phyloP scores from a whole-genome alignment of 2,329 filamentous ascomycete genomes.

The Aspergillus proliferans region DNA sequence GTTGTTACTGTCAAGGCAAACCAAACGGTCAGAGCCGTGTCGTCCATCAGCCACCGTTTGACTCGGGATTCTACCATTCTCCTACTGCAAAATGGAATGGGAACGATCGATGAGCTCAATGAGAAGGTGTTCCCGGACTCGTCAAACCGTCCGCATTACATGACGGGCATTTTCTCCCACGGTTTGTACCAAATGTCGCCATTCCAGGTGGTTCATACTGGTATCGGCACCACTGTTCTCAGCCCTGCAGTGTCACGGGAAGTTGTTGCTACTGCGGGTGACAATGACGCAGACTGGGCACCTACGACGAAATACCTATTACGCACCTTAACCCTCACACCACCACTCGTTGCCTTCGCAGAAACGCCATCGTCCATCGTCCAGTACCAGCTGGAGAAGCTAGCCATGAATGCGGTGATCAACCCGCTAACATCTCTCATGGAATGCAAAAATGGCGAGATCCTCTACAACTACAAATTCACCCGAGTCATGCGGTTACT shows the following conservation, averaged over 20 bases:
- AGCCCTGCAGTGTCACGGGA: conserved; percentile 41
- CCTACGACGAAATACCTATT: conserved; percentile 55
- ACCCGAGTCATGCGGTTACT: conserved; percentile 63
- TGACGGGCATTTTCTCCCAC: conserved; percentile 63
- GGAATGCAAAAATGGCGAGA: conserved; percentile 65
- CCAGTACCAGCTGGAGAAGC: conserved; percentile 67
- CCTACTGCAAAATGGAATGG: conserved; percentile 75
- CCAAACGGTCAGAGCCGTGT: conserved; percentile 60
- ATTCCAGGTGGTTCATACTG: conserved; percentile 53
- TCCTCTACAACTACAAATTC: conserved; percentile 62
- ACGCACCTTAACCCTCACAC: conserved; percentile 56
- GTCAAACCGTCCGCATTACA: conserved; percentile 62
- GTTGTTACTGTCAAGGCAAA: conserved; percentile 73
- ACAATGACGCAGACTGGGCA: conserved; percentile 25
- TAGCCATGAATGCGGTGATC: conserved; percentile 69
- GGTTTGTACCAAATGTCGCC: conserved; percentile 44
- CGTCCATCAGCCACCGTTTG: conserved; percentile 61
- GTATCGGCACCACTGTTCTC: conserved; percentile 54
- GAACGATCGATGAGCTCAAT: conserved; percentile 73
- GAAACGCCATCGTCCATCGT: conserved; percentile 59
- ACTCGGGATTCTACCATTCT: conserved; percentile 63
- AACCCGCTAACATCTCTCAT: conserved; percentile 77
- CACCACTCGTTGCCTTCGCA: conserved; percentile 55
- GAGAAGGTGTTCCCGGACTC: conserved; percentile 62
- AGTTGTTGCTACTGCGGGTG: conserved; percentile 11